Conservation (phyloP, 2,329 filamentous ascomycete species). For the Fusarium coffeatum region DNA sequence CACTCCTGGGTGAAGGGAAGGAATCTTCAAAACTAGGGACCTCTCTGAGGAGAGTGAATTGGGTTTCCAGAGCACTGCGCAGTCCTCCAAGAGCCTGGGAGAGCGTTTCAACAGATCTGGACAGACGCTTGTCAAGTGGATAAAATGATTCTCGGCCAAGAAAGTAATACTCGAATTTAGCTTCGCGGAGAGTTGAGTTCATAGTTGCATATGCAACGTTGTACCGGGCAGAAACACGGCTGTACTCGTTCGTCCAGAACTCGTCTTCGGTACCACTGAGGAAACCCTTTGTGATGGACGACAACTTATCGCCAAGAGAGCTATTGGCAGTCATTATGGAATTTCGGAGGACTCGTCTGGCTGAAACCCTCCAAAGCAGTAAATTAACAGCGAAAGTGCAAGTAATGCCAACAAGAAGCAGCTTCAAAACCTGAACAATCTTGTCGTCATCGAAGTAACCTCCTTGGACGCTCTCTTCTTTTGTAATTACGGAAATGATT, state of each 20-base stretch:
- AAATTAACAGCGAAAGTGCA: conserved; percentile 81
- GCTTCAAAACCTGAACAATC: conserved; percentile 83
- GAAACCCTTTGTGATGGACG: conserved; percentile 84
- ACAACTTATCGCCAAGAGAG: conserved; percentile 82
- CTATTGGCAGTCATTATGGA: conserved; percentile 79
- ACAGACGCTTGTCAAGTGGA: conserved; percentile 79
- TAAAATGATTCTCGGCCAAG: conserved; percentile 84
- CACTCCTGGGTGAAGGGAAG: conserved; percentile 32
- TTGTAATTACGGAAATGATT: conserved; percentile 89
- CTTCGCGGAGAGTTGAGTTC: conserved; percentile 82
- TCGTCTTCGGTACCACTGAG: conserved; percentile 85
- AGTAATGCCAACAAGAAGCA: conserved; percentile 81
- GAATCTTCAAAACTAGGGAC: conserved; percentile 47
- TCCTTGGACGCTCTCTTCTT: conserved; percentile 87
- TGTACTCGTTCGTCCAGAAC: conserved; percentile 73
- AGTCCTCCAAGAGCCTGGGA: conserved; percentile 91
- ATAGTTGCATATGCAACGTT: conserved; percentile 75
- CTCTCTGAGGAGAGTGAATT: conserved; percentile 85
- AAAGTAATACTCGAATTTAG: conserved; percentile 89
- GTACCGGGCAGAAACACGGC: conserved; percentile 71
- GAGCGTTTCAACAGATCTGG: conserved; percentile 85
- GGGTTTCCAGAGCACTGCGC: conserved; percentile 87
- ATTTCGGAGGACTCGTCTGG: conserved; percentile 76
- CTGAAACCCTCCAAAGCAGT: conserved; percentile 81
- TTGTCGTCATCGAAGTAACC: conserved; percentile 85